phyloP scores from a whole-genome alignment of 2,329 filamentous ascomycete species.

The Aureobasidium sp. region DNA sequence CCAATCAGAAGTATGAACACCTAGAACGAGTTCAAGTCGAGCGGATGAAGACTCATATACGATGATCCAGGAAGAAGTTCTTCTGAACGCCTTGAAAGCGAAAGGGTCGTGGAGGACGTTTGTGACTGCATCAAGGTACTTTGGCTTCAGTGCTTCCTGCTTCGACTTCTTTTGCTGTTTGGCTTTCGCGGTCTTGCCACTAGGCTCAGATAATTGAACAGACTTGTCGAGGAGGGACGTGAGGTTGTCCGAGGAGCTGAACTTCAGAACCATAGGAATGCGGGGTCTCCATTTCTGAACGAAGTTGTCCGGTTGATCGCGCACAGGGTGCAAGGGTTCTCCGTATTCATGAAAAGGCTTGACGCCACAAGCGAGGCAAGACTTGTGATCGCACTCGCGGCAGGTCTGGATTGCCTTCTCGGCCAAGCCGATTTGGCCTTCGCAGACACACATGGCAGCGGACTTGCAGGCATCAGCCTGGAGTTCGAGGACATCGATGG shows the following conservation, averaged over 20 bases:
- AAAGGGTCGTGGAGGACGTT: slow-evolving; percentile 27
- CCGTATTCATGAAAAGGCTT: slow-evolving; percentile 45
- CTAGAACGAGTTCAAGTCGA: slow-evolving; percentile 30
- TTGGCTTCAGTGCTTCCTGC: too few relatives aligned
- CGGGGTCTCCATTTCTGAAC: slow-evolving; percentile 32
- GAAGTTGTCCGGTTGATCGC: slow-evolving; percentile 37
- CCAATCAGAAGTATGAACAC: slow-evolving; percentile 18
- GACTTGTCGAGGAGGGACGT: neutral
- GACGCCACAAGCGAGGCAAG: slow-evolving; percentile 45
- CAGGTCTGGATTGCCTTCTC: slow-evolving; percentile 39
- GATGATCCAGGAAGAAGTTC: slow-evolving; percentile 32
- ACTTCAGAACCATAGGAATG: slow-evolving; percentile 29
- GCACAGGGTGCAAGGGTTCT: slow-evolving; percentile 13
- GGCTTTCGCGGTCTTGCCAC: neutral
- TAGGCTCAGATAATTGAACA: neutral
- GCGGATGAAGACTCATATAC: slow-evolving; percentile 30
- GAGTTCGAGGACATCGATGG: neutral
- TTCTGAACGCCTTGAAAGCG: slow-evolving; percentile 25
- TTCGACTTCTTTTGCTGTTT: too few relatives aligned
- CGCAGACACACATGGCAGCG: slow-evolving; percentile 45
- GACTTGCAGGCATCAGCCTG: slow-evolving; percentile 2
- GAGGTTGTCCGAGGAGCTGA: slow-evolving; percentile 3
- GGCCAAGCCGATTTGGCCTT: slow-evolving; percentile 37
- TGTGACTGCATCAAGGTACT: slow-evolving; percentile 25
- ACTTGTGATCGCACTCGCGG: slow-evolving; percentile 44